Base-by-base conservation (phyloP, 2,329 filamentous ascomycete genomes). In the Ophiostoma sp. region DNA sequence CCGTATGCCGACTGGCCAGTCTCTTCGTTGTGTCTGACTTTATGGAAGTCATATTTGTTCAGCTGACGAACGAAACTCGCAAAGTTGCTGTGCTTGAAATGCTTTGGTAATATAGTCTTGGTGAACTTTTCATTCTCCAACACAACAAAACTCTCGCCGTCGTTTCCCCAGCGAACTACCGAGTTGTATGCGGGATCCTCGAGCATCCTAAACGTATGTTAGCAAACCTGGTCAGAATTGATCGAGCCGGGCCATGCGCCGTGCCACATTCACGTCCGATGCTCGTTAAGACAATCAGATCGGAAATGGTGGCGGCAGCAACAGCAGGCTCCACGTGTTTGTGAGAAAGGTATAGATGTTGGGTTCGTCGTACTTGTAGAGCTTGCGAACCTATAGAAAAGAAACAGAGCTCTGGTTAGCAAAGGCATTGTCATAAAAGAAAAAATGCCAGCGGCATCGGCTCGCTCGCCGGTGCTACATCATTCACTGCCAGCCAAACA, bases 51-150 rank as follows among this genome's bases (percentile, higher is more conserved):
- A 55, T 74, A 74, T 31, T 73, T 74, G 71, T 74, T 74, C 28
- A 74, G 52, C 81, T 98, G 95, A 68, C 95, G 92, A 74, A 98
- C 95, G 80, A 98, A 98, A 83, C 94, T 97, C 42, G 95, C 95
- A 84, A 98, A 98, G 82, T 98, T 98, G 88, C 94, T 97, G 84
- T 98, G 96, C 83, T 99, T 99, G 87, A 99, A 99, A 79, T 98
- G 94, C 81, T 98, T 98, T 2, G 96, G 96, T 19, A 99, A 89
- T 78, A 99, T 97, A 52, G 93, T 92, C 82, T 98, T 97, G 28
- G 96, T 98, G 80, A 99, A 99, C 82, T 97, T 97, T 82, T 98
- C 95, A 82, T 97, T 97, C 95, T 99, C 96, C 71, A 98, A 86
- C 69, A 99, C 97, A 74, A 99, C 95, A 80, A 99, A 99, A 78